Evolutionary conservation across 2,329 filamentous ascomycete species (phyloP), one percentile per base, ranked within the genome.

Genomic region (Clonostachys rosea): DNA sequence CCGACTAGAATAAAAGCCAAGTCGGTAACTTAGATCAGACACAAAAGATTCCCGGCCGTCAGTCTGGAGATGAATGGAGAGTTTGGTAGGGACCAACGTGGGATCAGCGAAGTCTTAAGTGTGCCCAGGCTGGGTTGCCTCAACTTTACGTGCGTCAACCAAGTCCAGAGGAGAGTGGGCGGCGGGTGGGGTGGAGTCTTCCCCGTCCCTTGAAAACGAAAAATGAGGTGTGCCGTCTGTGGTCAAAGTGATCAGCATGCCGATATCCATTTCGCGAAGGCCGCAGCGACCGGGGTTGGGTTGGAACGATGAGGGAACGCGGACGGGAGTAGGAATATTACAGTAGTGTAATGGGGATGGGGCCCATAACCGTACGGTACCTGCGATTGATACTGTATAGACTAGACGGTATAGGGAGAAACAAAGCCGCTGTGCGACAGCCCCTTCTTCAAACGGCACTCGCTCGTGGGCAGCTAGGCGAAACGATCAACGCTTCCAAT

Each of bases 101-200:
- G 76, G 76, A 79, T 79, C 76, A 78, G 75, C 76, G 72, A 73
- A 70, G 72, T 77, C 66, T 79, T 79, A 79, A 76, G 75, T 78
- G 24, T 30, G 74, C 71, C 68, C 59, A 56, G 57, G 56, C 52
- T 49, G 63, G 54, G 42, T 40, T 49, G 24, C 34, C 42, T 41
- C 54, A 56, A 63, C 64, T 65, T 65, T 61, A 65, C 62, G 59
- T 68, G 64, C 64, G 63, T 66, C 63, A 66, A 63, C 48, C 30
- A 18, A 43, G 40, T 37, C 33, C 17, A 37, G 44, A 47, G 39
- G 44, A 61, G 59, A 59, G 56, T 59, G 60, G 61, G 60, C 59
- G 58, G 62, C 61, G 64, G 65, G 59, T 64, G 59, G 59, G 61
- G 62, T 66, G 62, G 63, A 66, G 61, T n/a, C n/a, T 59, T 59